Base-by-base conservation (phyloP, 1,139 yeast species). In the Yamadazyma dushanensis region DNA sequence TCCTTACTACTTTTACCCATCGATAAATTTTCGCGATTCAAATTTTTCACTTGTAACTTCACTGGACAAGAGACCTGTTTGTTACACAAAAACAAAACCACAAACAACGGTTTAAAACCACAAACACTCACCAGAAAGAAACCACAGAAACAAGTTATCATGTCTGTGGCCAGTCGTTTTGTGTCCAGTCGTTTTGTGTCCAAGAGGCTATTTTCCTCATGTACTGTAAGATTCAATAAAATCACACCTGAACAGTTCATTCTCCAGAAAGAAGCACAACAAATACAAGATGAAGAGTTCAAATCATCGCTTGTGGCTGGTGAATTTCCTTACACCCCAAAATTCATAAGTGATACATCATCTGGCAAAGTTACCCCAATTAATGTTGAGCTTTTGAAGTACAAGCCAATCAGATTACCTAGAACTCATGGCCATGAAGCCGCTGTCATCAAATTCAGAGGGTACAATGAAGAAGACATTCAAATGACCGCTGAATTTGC, bases 1-100 rank as follows among this genome's bases (percentile, higher is more conserved):
- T 92, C 98, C 56, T 92, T 92, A 63, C 95, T 86, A 49, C 94
- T 83, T 58, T 90, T 89, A 34, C 98, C 97, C 97, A 92, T 90
- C 14, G 17, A 25, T 25, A 18, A 25, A 18, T n/a, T 15, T 21
- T 21, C n/a, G 24, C 24, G 24, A 21, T 13, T n/a, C 24, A 21
- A 21, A 21, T 10, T n/a, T 21, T 21, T 21, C n/a, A 10, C n/a
- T 21, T 21, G 10, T 5, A 19, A 19, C 21, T 7, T 7, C 9
- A 19, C 9, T 19, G 21, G 21, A 19, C 9, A 19, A 7, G 8
- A 19, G 22, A 19, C 22, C 14, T 6, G n/a, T 10, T 19, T 7
- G 21, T 19, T 19, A 9, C 21, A 19, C 8, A 19, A 19, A 19
- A 19, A 19, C 21, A n/a, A n/a, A n/a, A n/a, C n/a, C n/a, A n/a